Evolutionary conservation across 1,139 yeast species (phyloP).

Genomic region (Kodamaea alishanica): DNA sequence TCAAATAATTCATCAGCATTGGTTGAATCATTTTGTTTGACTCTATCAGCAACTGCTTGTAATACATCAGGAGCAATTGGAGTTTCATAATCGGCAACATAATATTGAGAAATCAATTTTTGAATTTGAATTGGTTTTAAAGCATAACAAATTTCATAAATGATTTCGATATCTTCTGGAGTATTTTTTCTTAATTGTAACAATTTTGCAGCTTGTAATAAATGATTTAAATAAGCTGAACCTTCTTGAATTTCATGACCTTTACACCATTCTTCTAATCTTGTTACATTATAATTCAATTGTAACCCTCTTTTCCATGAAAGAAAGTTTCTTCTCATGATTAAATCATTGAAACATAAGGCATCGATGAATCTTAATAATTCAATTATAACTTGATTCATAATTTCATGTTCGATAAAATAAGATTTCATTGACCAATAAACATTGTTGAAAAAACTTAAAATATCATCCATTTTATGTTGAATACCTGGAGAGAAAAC

Average conservation of each 20-base stretch:
- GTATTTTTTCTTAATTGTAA: conserved; percentile 89
- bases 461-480: conserved; percentile 91
- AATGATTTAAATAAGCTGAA: conserved; percentile 78
- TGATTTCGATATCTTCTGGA: conserved; percentile 84
- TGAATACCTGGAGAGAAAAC: conserved; percentile 71
- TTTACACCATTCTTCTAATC: conserved; percentile 98
- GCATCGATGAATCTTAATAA: conserved; percentile 87
- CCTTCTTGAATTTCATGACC: conserved; percentile 91
- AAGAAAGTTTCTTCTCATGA: conserved; percentile 90
- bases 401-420: conserved; percentile 80
- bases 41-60: conserved; percentile 80
- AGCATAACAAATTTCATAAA: conserved; percentile 93
- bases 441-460: conserved; percentile 84
- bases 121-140: conserved; percentile 93
- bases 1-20: conserved; percentile 67
- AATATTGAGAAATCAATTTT: conserved; percentile 83
- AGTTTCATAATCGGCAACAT: conserved; percentile 91
- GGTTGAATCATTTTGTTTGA: conserved; percentile 57
- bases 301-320: conserved; percentile 98
- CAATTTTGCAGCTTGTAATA: conserved; percentile 90
- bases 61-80: conserved; percentile 86
- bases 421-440: conserved; percentile 94
- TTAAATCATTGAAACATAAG: conserved; percentile 89
- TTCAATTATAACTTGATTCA: conserved; percentile 82
- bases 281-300: conserved; percentile 91